Conservation (phyloP, 495 filamentous ascomycete species). For the Penicillium macrosclerotiorum region DNA sequence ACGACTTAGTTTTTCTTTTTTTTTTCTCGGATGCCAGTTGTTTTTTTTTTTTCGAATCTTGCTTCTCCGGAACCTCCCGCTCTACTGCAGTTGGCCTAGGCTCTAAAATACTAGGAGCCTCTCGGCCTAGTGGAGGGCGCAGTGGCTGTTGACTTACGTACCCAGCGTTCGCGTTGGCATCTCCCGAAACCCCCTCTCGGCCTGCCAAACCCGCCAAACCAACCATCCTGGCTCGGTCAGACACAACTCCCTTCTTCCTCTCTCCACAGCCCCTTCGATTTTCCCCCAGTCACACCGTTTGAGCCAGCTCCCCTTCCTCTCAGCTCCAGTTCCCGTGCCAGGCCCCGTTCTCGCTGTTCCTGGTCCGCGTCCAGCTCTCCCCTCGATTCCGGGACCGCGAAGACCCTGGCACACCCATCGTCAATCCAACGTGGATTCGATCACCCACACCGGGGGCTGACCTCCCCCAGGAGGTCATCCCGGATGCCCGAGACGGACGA, state of each 20-base stretch:
- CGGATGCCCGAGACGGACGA: slow-evolving; percentile 27
- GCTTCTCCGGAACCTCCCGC: too few species aligned
- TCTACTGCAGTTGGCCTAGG: too few species aligned
- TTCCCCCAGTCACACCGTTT: neutral
- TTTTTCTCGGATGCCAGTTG: neutral
- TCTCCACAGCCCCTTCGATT: neutral
- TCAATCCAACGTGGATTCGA: slow-evolving; percentile 45
- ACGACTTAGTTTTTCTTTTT: neutral
- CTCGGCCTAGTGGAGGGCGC: neutral
- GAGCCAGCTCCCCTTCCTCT: neutral
- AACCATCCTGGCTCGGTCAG: neutral
- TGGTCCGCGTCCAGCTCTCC: neutral
- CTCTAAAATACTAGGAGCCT: too few species aligned
- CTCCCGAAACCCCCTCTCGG: slow-evolving; percentile 5
- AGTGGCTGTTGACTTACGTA: slow-evolving; percentile 9
- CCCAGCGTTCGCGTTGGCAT: slow-evolving; percentile 7
- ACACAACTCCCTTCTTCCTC: neutral
- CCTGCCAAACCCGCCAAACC: too few species aligned
- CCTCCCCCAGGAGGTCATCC: slow-evolving; percentile 51
- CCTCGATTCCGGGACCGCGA: slow-evolving; percentile 4
- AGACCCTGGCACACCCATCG: slow-evolving; percentile 14
- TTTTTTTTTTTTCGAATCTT: neutral
- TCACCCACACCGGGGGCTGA: slow-evolving; percentile 40
- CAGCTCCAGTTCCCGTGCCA: neutral
- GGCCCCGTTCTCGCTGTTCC: neutral